Conservation (phyloP, 78 protist genomes). For the Dictyostelium brefeldianum region DNA sequence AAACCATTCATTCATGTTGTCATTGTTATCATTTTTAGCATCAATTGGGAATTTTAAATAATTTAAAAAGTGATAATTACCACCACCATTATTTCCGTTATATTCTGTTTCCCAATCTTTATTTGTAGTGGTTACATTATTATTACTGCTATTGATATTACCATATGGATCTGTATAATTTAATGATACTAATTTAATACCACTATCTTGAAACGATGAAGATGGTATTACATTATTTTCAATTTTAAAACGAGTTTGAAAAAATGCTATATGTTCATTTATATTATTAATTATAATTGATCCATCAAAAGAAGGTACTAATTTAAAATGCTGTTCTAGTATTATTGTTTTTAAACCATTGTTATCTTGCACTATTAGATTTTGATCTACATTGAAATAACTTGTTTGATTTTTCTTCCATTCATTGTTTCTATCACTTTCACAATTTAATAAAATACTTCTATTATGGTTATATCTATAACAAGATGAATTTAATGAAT, state of each 20-base stretch:
- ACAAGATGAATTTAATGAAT: neutral
- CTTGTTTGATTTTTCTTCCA: slow-evolving; percentile 2
- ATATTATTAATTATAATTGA: neutral
- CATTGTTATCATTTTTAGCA: neutral
- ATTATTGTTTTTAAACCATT: neutral
- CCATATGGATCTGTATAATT: slow-evolving; percentile 2
- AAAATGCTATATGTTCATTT: neutral
- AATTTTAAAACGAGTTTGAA: neutral
- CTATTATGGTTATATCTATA: slow-evolving; percentile 9
- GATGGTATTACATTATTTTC: neutral
- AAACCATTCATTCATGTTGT: neutral
- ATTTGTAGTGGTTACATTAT: neutral
- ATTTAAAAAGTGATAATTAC: neutral
- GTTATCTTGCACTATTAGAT: neutral
- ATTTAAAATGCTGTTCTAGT: neutral
- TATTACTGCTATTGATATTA: neutral
- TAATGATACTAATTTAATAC: too few species aligned
- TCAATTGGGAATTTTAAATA: neutral
- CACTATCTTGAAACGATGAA: too few species aligned
- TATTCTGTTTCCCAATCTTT: neutral
- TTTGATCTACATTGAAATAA: neutral
- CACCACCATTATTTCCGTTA: neutral
- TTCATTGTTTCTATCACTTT: slow-evolving; percentile 1
- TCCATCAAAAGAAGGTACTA: neutral
- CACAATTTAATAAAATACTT: neutral